phyloP scores from a whole-genome alignment of 345 rosid genomes.

The Pugionium cornutum region DNA sequence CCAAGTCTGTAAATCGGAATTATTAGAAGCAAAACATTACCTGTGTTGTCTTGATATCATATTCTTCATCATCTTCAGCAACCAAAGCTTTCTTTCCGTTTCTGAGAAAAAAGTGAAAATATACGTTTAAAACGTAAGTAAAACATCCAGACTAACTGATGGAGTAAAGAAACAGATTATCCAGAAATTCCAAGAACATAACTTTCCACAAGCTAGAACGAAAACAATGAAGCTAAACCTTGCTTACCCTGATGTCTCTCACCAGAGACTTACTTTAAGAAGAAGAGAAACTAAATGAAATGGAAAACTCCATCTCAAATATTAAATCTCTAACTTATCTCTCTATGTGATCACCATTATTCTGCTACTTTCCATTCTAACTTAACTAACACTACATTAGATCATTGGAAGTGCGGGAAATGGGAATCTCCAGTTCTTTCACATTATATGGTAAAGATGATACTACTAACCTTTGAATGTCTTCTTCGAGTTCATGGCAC shows the following conservation, averaged over 20 bases:
- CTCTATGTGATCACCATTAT: too few species aligned
- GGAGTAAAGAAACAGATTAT: too few species aligned
- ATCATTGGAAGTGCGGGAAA: neutral
- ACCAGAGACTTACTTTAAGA: too few species aligned
- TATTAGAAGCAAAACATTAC: conserved; percentile 37
- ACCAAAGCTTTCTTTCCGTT: conserved; percentile 48
- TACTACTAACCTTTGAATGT: conserved; percentile 53
- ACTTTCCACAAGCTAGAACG: too few species aligned
- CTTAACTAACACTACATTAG: conserved; percentile 2
- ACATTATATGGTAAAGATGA: neutral
- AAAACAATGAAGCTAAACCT: too few species aligned
- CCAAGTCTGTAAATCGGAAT: neutral
- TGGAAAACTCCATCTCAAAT: too few species aligned
- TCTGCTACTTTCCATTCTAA: too few species aligned
- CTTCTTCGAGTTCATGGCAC: conserved; percentile 81
- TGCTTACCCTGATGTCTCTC: too few species aligned
- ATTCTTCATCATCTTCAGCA: conserved; percentile 48
- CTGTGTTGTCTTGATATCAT: conserved; percentile 60
- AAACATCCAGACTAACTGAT: neutral
- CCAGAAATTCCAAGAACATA: too few species aligned
- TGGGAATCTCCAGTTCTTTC: too few species aligned
- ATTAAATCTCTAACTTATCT: too few species aligned
- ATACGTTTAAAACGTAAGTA: neutral
- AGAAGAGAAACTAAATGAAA: too few species aligned
- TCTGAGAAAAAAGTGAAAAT: conserved; percentile 33